Conservation (phyloP, 148 eudicot genomes). For the Persicaria maculosa region DNA sequence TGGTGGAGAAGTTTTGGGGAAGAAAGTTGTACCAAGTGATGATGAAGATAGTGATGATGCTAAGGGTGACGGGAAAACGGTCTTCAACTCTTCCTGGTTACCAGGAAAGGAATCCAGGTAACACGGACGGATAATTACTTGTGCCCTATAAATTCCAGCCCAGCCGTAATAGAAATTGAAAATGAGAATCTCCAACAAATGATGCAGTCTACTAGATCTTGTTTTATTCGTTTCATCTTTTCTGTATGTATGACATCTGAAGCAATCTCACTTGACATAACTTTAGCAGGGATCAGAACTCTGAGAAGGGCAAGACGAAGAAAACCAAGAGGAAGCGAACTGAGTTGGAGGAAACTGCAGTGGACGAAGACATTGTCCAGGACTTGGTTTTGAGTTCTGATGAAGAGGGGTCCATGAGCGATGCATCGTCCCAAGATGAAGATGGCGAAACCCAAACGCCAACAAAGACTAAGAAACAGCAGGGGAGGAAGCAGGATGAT, state of each 20-base stretch:
- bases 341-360: constrained; percentile 21
- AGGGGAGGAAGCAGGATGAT: background rate
- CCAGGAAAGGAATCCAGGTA: constrained; percentile 66
- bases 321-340: constrained; percentile 32
- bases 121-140: background rate
- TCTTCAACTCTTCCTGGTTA: constrained; percentile 55
- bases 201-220: background rate
- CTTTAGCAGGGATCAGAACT: constrained; percentile 28
- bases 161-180: background rate
- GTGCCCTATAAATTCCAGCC: background rate
- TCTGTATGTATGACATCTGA: constrained; percentile 3
- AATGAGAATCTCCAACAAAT: background rate
- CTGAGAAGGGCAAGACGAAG: constrained; percentile 35
- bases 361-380: constrained; percentile 78
- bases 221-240: background rate
- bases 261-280: background rate
- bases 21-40: constrained; percentile 33
- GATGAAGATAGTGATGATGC: constrained; percentile 44
- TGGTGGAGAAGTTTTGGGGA: constrained; percentile 47
- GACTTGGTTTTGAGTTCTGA: constrained; percentile 88
- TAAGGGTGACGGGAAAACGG: constrained; percentile 42
- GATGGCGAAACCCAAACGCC: constrained; percentile 19
- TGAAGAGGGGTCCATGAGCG: constrained; percentile 34
- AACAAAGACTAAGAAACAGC: constrained; percentile 17
- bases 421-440: constrained; percentile 16